Conservation (phyloP, 2,329 filamentous ascomycete species). For the Alternaria angustiovoidea region DNA sequence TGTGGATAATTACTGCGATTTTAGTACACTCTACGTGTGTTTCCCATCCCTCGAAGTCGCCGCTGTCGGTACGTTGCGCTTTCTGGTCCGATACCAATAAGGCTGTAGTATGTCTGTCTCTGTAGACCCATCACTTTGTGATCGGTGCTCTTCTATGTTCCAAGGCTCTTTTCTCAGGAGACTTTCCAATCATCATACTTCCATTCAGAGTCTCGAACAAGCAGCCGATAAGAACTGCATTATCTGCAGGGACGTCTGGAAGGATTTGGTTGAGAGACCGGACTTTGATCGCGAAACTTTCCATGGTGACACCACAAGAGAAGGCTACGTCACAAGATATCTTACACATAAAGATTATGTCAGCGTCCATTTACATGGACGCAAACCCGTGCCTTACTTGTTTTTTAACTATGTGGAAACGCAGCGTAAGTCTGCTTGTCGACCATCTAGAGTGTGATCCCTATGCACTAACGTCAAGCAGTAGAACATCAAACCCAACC, state of each 20-base stretch:
- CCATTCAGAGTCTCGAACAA: background rate
- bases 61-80: no score
- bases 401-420: background rate
- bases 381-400: fast-evolving
- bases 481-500: background rate
- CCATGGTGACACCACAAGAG: background rate
- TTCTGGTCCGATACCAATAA: no score
- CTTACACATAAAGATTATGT: fast-evolving
- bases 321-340: fast-evolving
- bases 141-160: background rate
- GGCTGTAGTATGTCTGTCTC: background rate
- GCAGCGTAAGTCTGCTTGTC: background rate
- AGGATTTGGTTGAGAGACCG: background rate
- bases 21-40: no score
- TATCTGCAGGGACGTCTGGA: background rate
- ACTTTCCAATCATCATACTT: background rate
- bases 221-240: background rate
- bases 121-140: background rate
- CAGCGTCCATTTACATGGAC: no score
- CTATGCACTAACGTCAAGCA: background rate
- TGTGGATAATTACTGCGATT: no score
- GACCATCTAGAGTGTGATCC: background rate
- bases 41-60: background rate
- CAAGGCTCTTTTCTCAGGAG: background rate
- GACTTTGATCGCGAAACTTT: background rate